phyloP scores from a whole-genome alignment of 495 filamentous ascomycete genomes.

The Penicillium manginii region DNA sequence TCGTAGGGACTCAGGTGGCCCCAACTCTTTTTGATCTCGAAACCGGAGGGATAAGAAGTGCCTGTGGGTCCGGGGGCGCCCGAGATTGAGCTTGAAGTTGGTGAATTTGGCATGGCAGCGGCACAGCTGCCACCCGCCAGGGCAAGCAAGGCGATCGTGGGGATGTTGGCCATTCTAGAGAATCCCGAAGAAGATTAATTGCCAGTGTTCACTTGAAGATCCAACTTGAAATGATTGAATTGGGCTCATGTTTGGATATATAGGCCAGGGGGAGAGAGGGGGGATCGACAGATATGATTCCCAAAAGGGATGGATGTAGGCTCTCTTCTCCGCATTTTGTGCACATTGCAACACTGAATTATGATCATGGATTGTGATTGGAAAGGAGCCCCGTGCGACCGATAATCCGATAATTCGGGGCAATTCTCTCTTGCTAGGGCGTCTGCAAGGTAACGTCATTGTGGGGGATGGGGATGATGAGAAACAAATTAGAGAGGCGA shows the following conservation, averaged over 20 bases:
- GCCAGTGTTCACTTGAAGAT: no score
- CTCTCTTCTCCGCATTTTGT: constrained; percentile 4
- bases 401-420: neutral
- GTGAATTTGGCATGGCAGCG: constrained; percentile 4
- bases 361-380: neutral
- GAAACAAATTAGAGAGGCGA: no score
- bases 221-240: no score
- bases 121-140: constrained; percentile 7
- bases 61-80: constrained; percentile 29
- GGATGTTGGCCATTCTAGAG: constrained; percentile 4
- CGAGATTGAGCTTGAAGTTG: constrained; percentile 2
- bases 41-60: constrained; percentile 33
- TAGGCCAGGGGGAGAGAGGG: neutral
- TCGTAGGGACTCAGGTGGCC: constrained; percentile 52
- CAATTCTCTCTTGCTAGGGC: neutral
- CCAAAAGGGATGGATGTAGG: neutral
- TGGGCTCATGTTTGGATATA: neutral
- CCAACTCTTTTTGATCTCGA: constrained; percentile 45
- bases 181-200: neutral
- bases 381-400: neutral
- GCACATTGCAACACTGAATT: constrained; percentile 4
- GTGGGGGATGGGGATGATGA: no score
- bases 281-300: constrained; percentile 2
- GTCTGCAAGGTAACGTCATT: neutral
- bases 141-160: constrained; percentile 10